Evolutionary conservation across 805 yeast genomes (phyloP).

Genomic region (Candida oleophila): DNA sequence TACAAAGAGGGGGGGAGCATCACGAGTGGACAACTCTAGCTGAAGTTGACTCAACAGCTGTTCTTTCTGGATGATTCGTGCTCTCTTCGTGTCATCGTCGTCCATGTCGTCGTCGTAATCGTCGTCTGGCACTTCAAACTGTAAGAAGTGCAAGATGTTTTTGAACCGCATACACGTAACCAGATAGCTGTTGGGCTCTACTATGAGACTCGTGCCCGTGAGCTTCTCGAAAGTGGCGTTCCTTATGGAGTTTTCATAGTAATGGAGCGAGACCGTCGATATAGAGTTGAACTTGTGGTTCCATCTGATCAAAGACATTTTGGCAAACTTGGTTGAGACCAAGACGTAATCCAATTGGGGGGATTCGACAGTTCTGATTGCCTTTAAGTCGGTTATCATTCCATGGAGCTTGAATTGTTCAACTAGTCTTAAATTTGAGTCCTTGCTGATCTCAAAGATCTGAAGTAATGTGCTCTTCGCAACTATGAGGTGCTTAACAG

Average conservation of each 20-base stretch:
- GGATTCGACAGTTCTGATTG: conserved; percentile 47
- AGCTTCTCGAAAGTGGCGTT: conserved; percentile 45
- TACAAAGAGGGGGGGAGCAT: conserved; percentile 4
- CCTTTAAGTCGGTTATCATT: conserved; percentile 54
- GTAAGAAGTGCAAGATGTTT: conserved; percentile 71
- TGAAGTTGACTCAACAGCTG: neutral
- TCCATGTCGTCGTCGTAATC: conserved; percentile 39
- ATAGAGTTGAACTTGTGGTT: conserved; percentile 52
- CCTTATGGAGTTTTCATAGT: conserved; percentile 70
- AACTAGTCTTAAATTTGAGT: conserved; percentile 32
- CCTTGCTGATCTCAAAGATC: conserved; percentile 44
- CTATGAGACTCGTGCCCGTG: conserved; percentile 45
- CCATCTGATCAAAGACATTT: conserved; percentile 75
- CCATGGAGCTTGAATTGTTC: conserved; percentile 77
- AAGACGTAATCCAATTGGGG: conserved; percentile 58
- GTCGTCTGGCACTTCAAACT: conserved; percentile 49
- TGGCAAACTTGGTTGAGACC: conserved; percentile 71
- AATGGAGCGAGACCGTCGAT: conserved; percentile 79
- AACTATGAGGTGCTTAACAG: conserved; percentile 55
- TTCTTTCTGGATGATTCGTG: neutral
- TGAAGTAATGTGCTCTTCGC: conserved; percentile 73
- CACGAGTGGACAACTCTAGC: neutral
- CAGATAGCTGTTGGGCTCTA: conserved; percentile 57
- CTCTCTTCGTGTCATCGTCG: conserved; percentile 22
- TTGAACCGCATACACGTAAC: conserved; percentile 61